Conservation (phyloP, 176 grass and related monocot species). For the Paspalum vaginatum region DNA sequence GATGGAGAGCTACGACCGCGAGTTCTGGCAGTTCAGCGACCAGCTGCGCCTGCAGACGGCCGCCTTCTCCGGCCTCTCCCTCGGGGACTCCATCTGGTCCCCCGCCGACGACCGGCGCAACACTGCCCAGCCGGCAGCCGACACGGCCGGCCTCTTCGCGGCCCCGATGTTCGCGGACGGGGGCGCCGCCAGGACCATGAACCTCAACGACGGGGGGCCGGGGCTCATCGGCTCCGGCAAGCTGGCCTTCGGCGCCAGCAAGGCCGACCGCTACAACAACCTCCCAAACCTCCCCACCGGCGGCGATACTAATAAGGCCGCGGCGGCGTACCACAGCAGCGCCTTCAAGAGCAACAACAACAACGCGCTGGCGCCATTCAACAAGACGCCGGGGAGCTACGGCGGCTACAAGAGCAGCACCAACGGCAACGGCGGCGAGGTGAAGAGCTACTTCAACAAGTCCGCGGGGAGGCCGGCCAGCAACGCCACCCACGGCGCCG, state of each 20-base stretch:
- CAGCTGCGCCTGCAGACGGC: constrained; percentile 82
- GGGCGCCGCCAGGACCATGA: not conserved
- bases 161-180: too few species aligned
- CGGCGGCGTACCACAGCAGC: constrained; percentile 7
- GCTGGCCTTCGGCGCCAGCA: constrained; percentile 78
- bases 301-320: constrained; percentile 1
- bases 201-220: constrained; percentile 3
- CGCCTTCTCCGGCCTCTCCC: constrained; percentile 71
- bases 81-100: constrained; percentile 91
- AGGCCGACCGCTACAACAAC: constrained; percentile 63
- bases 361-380: constrained; percentile 1
- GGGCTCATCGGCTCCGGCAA: constrained; percentile 67
- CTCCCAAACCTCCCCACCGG: constrained; percentile 28
- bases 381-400: constrained; percentile 41
- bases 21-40: constrained; percentile 98
- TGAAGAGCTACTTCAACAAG: constrained; percentile 98
- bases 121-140: too few species aligned
- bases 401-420: not conserved
- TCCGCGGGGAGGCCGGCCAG: constrained; percentile 60
- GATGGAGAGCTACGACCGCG: constrained; percentile 62
- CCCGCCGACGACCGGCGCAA: constrained; percentile 38
- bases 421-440: constrained; percentile 43
- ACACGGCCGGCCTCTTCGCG: not conserved
- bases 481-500: constrained; percentile 33
- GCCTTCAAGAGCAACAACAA: not conserved